Conservation (phyloP, 306 rosid species). For the Cajanus cajan region DNA sequence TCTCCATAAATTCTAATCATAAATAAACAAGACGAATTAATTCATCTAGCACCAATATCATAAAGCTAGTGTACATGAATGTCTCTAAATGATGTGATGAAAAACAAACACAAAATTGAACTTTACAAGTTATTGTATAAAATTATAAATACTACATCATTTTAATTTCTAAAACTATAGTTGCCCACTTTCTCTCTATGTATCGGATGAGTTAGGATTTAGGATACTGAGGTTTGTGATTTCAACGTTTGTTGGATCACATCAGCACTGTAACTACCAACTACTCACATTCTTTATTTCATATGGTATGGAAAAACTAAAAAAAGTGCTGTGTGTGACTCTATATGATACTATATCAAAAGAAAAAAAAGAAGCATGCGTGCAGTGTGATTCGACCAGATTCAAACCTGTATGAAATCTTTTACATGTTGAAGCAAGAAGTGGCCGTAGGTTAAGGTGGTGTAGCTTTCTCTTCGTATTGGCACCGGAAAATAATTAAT, state of each 20-base stretch:
- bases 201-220: background rate
- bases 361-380: background rate
- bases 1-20: conserved; percentile 44
- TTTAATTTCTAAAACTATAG: background rate
- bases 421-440: conserved; percentile 48
- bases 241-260: background rate
- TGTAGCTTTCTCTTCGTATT: conserved; percentile 37
- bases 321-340: background rate
- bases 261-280: background rate
- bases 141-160: no score
- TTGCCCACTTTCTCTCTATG: background rate
- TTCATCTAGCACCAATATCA: background rate
- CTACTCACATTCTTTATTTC: background rate
- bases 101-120: no score
- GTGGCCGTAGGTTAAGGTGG: conserved; percentile 34
- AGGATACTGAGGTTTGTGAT: background rate
- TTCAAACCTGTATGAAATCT: conserved; percentile 54
- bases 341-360: background rate
- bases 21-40: background rate
- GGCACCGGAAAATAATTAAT: conserved; percentile 61
- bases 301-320: background rate
- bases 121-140: no score
- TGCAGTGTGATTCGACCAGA: background rate
- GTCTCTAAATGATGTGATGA: no score
- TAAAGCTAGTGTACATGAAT: background rate